Base-by-base conservation (phyloP, 1,139 yeast genomes). In the Geotrichum cucujoidarum region DNA sequence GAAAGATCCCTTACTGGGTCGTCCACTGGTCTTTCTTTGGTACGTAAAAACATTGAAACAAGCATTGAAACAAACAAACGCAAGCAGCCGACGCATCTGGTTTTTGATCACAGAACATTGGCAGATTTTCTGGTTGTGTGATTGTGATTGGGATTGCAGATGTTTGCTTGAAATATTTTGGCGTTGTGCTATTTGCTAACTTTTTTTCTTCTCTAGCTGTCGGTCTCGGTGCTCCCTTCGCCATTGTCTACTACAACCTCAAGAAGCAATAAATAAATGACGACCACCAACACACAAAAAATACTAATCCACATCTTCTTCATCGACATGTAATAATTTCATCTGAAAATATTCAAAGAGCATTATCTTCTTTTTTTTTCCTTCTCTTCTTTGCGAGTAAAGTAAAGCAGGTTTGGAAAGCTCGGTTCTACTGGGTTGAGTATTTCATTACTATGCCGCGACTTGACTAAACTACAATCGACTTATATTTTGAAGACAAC, bases 1-100 rank as follows among this genome's bases (percentile, higher is more conserved):
- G 95, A 78, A 85, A 81, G 74, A 77, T 90, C 57, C 97, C 97
- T 57, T 88, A 78, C 68, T 83, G 81, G 60, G 73, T 87, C 47
- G 75, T 82, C 58, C 95, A 83, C 75, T 83, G 86, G 76, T 81
- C 90, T 49, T 81, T 80, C 72, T 78, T 87, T 64, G 81, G 89
- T 66, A 65, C 45, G 73, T 67, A 21, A 17, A 37, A 29, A 14
- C 29, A 20, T 11, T 17, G n/a, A 3, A 17, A 14, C 8, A n/a
- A n/a, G n/a, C n/a, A n/a, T n/a, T n/a, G n/a, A n/a, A n/a, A n/a
- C n/a, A n/a, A n/a, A n/a, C n/a, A n/a, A n/a, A n/a, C n/a, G n/a
- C n/a, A n/a, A n/a, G n/a, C n/a, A n/a, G n/a, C n/a, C n/a, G n/a
- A n/a, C n/a, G n/a, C n/a, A n/a, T n/a, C n/a, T n/a, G n/a, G n/a